Evolutionary conservation across 441 rosid species (phyloP).

Genomic region (Pelargonium cotyledonis): DNA sequence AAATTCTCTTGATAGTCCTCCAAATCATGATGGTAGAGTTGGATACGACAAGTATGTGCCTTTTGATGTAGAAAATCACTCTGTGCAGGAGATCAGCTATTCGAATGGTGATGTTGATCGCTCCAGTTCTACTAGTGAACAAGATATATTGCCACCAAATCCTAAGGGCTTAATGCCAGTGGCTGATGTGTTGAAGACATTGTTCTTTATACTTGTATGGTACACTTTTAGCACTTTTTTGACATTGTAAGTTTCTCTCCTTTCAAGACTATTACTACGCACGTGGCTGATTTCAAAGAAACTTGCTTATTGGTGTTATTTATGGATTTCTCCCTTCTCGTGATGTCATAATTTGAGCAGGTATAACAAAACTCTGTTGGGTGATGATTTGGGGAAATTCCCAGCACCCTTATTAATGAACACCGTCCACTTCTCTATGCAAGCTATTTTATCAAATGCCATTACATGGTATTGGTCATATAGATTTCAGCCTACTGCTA

Average conservation of each 20-base stretch:
- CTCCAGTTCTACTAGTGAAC: slow-evolving; percentile 25
- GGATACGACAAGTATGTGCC: slow-evolving; percentile 38
- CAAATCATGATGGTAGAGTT: no score
- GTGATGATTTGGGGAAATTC: slow-evolving; percentile 90
- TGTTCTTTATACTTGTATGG: slow-evolving; percentile 94
- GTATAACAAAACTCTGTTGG: slow-evolving; percentile 92
- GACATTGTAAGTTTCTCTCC: slow-evolving; percentile 71
- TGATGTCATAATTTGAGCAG: slow-evolving; percentile 32
- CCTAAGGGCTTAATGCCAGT: slow-evolving; percentile 39
- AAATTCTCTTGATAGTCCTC: no score
- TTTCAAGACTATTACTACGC: background rate
- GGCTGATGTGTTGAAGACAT: slow-evolving; percentile 74
- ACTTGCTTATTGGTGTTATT: background rate
- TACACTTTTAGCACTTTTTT: slow-evolving; percentile 97
- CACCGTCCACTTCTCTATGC: slow-evolving; percentile 83
- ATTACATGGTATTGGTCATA: slow-evolving; percentile 85
- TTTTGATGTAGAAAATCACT: slow-evolving; percentile 58
- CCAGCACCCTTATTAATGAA: slow-evolving; percentile 98
- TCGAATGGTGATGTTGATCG: slow-evolving; percentile 34
- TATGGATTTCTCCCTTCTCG: slow-evolving; percentile 1
- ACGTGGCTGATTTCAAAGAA: background rate
- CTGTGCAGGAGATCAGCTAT: slow-evolving; percentile 28
- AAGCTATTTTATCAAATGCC: slow-evolving; percentile 73
- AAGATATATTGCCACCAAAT: slow-evolving; percentile 24
- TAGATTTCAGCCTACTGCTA: slow-evolving; percentile 50